Conservation (phyloP, 2,329 filamentous ascomycete species). For the Colletotrichum melonis region DNA sequence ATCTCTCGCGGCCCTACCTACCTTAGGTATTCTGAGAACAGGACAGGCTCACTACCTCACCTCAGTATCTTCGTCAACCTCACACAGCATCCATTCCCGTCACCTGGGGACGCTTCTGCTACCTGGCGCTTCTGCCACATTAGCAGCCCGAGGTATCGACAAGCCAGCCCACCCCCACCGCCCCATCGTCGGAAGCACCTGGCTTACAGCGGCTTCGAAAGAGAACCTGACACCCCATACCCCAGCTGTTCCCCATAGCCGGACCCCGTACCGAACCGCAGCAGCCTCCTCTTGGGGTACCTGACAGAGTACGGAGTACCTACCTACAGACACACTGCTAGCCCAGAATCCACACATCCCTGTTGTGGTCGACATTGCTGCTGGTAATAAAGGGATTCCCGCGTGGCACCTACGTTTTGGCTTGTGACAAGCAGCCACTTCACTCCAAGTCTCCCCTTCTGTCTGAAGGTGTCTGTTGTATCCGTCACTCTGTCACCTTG, state of each 20-base stretch:
- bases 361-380: conserved; percentile 15
- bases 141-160: neutral
- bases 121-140: neutral
- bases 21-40: neutral
- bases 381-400: conserved; percentile 11
- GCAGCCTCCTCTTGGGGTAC: neutral
- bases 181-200: neutral
- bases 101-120: neutral
- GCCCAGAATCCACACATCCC: conserved; percentile 3
- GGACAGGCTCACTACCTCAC: neutral
- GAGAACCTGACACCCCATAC: neutral
- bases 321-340: neutral
- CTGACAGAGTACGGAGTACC: neutral
- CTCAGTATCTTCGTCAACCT: neutral
- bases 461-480: neutral
- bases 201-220: neutral
- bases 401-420: conserved; percentile 30
- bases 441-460: neutral
- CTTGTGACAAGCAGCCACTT: conserved; percentile 34
- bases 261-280: conserved; percentile 4
- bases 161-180: neutral
- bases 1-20: neutral
- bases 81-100: neutral
- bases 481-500: neutral
- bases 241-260: neutral